Evolutionary conservation across 306 rosid species (phyloP).

Genomic region (Psophocarpus tetragonolobus): DNA sequence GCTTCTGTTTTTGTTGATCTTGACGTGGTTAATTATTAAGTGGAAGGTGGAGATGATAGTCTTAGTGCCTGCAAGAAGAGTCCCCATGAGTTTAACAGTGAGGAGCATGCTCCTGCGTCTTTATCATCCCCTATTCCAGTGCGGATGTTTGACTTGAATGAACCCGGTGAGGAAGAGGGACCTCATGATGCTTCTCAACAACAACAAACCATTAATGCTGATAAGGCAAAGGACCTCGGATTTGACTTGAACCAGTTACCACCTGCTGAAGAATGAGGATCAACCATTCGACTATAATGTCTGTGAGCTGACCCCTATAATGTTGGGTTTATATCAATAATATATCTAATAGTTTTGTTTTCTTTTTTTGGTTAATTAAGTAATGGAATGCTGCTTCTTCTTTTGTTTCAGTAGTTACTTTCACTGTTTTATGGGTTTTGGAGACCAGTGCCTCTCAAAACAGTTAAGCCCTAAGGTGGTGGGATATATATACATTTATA

Average conservation of each 20-base stretch:
- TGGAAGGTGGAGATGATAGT: slow-evolving; percentile 1
- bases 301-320: background rate
- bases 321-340: background rate
- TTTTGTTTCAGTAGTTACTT: background rate
- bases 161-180: background rate
- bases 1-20: background rate
- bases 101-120: background rate
- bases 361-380: background rate
- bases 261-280: background rate
- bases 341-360: background rate
- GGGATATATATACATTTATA: background rate
- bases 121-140: background rate
- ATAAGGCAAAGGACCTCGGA: background rate
- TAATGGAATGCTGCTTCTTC: background rate
- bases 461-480: background rate
- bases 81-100: background rate
- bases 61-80: background rate
- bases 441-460: background rate
- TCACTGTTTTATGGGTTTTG: background rate
- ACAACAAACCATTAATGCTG: too few species aligned
- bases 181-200: slow-evolving; percentile 1
- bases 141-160: slow-evolving; percentile 20
- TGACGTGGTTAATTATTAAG: background rate
- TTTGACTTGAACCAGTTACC: slow-evolving; percentile 4
- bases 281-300: too few species aligned